Conservation (phyloP, 2,329 filamentous ascomycete genomes). For the Ramularia collo-cygni region DNA sequence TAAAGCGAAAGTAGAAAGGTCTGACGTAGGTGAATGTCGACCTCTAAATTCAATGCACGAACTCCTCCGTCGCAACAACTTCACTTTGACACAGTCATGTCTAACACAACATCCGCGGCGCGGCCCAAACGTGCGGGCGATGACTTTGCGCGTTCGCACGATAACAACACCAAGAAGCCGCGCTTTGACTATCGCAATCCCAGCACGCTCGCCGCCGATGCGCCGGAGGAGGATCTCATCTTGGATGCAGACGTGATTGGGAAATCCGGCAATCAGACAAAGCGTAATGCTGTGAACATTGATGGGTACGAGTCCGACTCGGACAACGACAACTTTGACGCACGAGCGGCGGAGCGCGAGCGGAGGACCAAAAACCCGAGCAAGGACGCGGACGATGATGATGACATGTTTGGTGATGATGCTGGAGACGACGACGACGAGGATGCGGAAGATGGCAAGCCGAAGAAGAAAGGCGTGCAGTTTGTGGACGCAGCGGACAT, state of each 20-base stretch:
- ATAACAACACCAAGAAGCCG: constrained; percentile 66
- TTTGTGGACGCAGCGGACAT: constrained; percentile 61
- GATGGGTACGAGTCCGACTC: constrained; percentile 94
- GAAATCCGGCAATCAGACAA: constrained; percentile 61
- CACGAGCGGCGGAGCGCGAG: constrained; percentile 46
- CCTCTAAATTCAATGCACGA: too few relatives aligned
- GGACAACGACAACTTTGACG: constrained; percentile 84
- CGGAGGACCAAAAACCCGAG: constrained; percentile 33
- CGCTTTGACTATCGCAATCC: constrained; percentile 95
- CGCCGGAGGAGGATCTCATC: constrained; percentile 64
- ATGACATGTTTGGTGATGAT: constrained; percentile 81
- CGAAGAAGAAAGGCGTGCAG: constrained; percentile 56
- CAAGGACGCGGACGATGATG: constrained; percentile 53
- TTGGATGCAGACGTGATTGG: constrained; percentile 92
- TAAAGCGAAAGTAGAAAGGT: too few relatives aligned
- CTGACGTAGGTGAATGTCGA: too few relatives aligned
- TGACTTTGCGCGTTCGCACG: constrained; percentile 68
- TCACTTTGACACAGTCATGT: background rate
- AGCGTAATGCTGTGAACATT: constrained; percentile 90
- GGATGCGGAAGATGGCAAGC: constrained; percentile 46
- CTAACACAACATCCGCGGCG: constrained; percentile 38
- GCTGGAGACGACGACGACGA: constrained; percentile 45
- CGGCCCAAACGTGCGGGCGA: constrained; percentile 80
- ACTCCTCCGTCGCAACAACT: too few relatives aligned
- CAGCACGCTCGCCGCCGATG: constrained; percentile 80